A percentile compares a stretch with the other conserved stretches of the same genome.
phyloP scores from a whole-genome alignment of 202 grass and related monocot genomes.

The Schoenoplectus triqueter region DNA sequence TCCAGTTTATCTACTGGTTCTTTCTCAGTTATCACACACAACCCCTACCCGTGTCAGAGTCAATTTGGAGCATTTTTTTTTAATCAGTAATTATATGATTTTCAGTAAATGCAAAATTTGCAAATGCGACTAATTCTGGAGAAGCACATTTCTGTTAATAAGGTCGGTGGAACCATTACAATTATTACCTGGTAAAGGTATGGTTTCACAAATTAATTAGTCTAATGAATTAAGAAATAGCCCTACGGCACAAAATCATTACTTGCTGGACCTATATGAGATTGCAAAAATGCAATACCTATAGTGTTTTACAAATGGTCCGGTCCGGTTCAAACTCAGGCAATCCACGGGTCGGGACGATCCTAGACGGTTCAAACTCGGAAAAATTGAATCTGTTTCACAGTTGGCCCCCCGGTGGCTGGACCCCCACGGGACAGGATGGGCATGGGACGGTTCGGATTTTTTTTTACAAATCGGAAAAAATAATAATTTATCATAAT shows the following conservation, averaged over 20 bases:
- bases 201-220: conserved; percentile 2
- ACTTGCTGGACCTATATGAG: not conserved
- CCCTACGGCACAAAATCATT: not conserved
- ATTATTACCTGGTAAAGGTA: not conserved
- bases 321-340: too few relatives aligned
- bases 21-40: too few relatives aligned
- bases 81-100: not conserved
- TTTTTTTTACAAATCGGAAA: too few relatives aligned
- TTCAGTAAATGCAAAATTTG: not conserved
- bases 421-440: too few relatives aligned
- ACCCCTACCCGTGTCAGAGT: not conserved
- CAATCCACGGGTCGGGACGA: too few relatives aligned
- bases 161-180: not conserved
- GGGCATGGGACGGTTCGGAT: too few relatives aligned
- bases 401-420: too few relatives aligned
- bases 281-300: conserved; percentile 21
- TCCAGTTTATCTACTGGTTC: not conserved
- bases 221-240: not conserved
- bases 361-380: too few relatives aligned
- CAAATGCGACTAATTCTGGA: not conserved
- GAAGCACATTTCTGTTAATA: not conserved
- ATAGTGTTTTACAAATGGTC: too few relatives aligned
- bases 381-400: too few relatives aligned
- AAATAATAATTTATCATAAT: too few relatives aligned
- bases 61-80: not conserved